phyloP scores from a whole-genome alignment of 2,329 filamentous ascomycete genomes.

The Penicillium sp. region DNA sequence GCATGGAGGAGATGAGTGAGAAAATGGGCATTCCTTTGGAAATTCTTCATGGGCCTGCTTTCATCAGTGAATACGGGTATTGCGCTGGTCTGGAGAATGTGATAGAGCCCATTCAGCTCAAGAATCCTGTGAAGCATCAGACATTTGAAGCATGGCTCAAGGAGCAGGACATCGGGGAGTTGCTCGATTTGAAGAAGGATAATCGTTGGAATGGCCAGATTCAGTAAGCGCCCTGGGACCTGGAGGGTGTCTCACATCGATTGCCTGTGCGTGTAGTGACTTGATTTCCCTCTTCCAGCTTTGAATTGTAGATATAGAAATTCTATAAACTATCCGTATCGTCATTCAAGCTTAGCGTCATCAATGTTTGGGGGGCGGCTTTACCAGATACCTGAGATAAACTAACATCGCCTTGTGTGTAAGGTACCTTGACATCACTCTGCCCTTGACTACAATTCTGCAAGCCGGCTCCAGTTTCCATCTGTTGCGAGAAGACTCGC shows the following conservation, averaged over 20 bases:
- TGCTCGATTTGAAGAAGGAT: background rate
- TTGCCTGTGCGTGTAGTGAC: too few relatives aligned
- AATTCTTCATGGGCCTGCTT: constrained; percentile 30
- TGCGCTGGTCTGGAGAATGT: constrained; percentile 42
- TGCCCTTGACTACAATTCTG: too few relatives aligned
- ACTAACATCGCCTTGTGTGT: too few relatives aligned
- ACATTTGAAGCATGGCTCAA: background rate
- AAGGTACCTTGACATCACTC: too few relatives aligned
- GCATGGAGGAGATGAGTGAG: background rate
- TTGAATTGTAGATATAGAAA: too few relatives aligned
- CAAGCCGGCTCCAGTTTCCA: too few relatives aligned
- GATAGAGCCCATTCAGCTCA: constrained; percentile 46
- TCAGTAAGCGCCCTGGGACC: background rate
- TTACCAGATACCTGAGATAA: too few relatives aligned
- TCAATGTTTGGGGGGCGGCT: too few relatives aligned
- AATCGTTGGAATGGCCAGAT: background rate
- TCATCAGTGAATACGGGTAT: constrained; percentile 46
- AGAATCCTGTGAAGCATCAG: background rate
- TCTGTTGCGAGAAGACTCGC: too few relatives aligned
- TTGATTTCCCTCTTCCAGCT: too few relatives aligned
- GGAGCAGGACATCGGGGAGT: background rate
- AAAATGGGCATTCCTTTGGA: background rate
- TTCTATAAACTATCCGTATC: too few relatives aligned
- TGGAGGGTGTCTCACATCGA: background rate
- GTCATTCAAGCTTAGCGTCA: too few relatives aligned